A percentile compares a stretch with the other conserved stretches of the same genome.
phyloP scores from a whole-genome alignment of 768 basidiomycete genomes.

The Pleurotus eryngii region DNA sequence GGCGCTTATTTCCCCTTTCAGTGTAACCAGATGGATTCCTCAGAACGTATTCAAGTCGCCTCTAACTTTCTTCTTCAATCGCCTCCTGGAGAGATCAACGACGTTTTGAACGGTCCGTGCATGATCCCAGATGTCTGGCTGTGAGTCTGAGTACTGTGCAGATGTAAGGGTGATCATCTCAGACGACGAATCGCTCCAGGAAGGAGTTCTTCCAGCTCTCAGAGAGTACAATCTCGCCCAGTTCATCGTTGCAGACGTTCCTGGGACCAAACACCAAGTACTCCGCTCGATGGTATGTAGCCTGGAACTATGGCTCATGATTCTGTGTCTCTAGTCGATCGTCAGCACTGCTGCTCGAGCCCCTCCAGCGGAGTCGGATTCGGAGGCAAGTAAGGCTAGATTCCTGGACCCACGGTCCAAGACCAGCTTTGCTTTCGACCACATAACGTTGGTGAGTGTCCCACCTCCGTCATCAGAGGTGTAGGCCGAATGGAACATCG shows the following conservation, averaged over 20 bases:
- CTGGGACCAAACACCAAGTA: constrained; percentile 73
- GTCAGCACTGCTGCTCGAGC: constrained; percentile 71
- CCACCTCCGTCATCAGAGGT: constrained; percentile 4
- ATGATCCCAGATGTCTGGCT: not conserved
- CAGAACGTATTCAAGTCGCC: constrained; percentile 67
- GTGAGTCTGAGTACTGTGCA: constrained; percentile 23
- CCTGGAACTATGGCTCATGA: not conserved
- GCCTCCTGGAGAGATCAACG: constrained; percentile 95
- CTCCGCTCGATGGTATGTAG: constrained; percentile 18
- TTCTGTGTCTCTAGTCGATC: constrained; percentile 54
- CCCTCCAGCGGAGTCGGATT: constrained; percentile 32
- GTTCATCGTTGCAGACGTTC: constrained; percentile 84
- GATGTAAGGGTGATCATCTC: constrained; percentile 89
- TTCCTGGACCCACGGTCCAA: constrained; percentile 84
- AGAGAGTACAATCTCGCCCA: constrained; percentile 86
- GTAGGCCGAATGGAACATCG: not conserved
- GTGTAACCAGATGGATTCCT: constrained; percentile 46
- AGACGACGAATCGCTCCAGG: constrained; percentile 81
- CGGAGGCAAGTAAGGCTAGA: constrained; percentile 51
- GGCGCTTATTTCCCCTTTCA: too few species aligned
- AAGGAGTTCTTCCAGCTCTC: constrained; percentile 73
- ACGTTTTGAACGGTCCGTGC: constrained; percentile 81
- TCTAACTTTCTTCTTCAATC: constrained; percentile 83
- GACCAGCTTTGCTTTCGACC: constrained; percentile 80
- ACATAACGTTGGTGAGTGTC: constrained; percentile 63